These are phyloP conservation scores for Trifolium repens DNA, from an alignment of 306 rosid species.

Conservation along the genomic window DNA sequence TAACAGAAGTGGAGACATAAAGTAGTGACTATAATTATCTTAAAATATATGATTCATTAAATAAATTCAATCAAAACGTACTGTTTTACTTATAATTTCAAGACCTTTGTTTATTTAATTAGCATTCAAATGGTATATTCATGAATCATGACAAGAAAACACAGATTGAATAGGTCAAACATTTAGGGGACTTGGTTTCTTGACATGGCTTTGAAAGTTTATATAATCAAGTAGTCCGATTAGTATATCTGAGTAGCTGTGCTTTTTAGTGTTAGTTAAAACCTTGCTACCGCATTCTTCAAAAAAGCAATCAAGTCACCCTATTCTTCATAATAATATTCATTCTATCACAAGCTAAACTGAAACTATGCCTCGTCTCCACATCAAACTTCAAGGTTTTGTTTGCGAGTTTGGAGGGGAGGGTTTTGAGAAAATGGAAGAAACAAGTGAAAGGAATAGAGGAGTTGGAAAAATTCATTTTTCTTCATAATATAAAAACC, in stretches of 20 bases:
- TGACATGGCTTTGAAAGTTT: not conserved
- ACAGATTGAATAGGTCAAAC: conserved; percentile 21
- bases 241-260: not conserved
- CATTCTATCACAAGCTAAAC: conserved; percentile 6
- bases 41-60: conserved; percentile 15
- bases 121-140: conserved; percentile 22
- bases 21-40: conserved; percentile 20
- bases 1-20: conserved; percentile 34
- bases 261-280: not conserved
- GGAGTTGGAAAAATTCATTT: too few species aligned
- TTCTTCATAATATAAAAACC: too few species aligned
- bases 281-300: not conserved
- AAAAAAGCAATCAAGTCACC: not conserved
- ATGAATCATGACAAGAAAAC: not conserved
- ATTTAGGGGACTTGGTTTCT: conserved; percentile 4
- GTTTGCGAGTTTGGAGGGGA: too few species aligned
- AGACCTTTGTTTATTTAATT: conserved; percentile 15
- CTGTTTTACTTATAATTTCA: not conserved
- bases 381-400: too few species aligned
- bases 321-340: not conserved
- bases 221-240: conserved; percentile 5
- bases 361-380: not conserved
- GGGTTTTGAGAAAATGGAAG: too few species aligned
- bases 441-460: too few species aligned
- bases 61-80: conserved; percentile 6